Evolutionary conservation across 257 asterid species (phyloP).

Genomic region (Scutellaria baicalensis): DNA sequence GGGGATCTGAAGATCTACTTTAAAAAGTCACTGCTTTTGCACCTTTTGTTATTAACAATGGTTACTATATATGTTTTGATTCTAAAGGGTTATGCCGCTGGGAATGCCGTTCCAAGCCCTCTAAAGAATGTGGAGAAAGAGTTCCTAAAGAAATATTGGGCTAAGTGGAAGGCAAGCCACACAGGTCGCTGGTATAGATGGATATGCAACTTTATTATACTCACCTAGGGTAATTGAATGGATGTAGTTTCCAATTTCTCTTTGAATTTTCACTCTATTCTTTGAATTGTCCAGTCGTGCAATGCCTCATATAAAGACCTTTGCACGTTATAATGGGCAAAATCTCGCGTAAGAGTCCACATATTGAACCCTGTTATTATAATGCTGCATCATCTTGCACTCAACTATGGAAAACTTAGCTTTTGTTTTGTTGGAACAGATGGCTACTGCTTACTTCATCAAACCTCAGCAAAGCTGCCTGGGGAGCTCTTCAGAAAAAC

Average conservation of each 20-base stretch:
- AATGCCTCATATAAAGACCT: slow-evolving; percentile 98
- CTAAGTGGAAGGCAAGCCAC: slow-evolving; percentile 87
- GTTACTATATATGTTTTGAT: slow-evolving; percentile 12
- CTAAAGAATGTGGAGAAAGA: slow-evolving; percentile 85
- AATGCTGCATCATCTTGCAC: slow-evolving; percentile 8
- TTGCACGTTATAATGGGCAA: slow-evolving; percentile 84
- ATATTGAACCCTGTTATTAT: not conserved
- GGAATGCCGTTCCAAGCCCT: slow-evolving; percentile 83
- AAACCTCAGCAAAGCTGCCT: slow-evolving; percentile 99
- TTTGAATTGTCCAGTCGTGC: slow-evolving; percentile 62
- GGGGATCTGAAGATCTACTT: not conserved
- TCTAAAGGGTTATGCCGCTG: slow-evolving; percentile 93
- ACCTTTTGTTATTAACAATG: slow-evolving; percentile 5
- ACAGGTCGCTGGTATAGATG: slow-evolving; percentile 78
- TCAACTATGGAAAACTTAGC: not conserved
- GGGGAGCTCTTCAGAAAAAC: slow-evolving; percentile 96
- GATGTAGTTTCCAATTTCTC: not conserved
- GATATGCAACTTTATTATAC: not conserved
- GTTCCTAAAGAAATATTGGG: slow-evolving; percentile 88
- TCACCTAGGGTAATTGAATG: not conserved
- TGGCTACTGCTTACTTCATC: slow-evolving; percentile 94
- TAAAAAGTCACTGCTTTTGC: not conserved
- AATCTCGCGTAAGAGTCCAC: slow-evolving; percentile 71
- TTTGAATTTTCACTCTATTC: slow-evolving; percentile 11
- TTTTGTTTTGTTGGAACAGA: slow-evolving; percentile 30